phyloP scores from a whole-genome alignment of 2,329 filamentous ascomycete genomes.

The Magnaporthiopsis poae region DNA sequence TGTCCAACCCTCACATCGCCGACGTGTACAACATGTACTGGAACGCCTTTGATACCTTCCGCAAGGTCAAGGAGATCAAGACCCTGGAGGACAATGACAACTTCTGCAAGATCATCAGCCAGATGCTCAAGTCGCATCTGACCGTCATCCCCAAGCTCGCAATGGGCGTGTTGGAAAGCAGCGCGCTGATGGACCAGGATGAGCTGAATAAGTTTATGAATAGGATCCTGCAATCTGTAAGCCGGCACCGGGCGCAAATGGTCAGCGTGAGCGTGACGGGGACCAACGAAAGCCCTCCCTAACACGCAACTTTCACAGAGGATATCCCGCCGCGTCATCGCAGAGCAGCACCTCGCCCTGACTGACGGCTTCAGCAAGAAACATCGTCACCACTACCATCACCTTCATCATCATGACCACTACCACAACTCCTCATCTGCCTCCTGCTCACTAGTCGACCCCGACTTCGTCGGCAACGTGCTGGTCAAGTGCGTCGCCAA shows the following conservation, averaged over 20 bases:
- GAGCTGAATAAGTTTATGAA: constrained; percentile 93
- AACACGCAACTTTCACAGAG: constrained; percentile 45
- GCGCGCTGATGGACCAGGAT: constrained; percentile 66
- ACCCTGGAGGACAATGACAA: constrained; percentile 80
- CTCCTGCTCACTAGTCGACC: background rate
- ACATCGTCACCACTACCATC: constrained; percentile 55
- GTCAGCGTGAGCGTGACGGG: background rate
- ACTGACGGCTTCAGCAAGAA: constrained; percentile 88
- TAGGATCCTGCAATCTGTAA: constrained; percentile 75
- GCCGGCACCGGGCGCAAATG: constrained; percentile 18
- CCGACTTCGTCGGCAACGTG: constrained; percentile 88
- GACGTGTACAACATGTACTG: constrained; percentile 97
- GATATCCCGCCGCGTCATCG: constrained; percentile 91
- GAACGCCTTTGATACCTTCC: constrained; percentile 84
- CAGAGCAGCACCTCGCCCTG: constrained; percentile 89
- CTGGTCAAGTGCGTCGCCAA: constrained; percentile 86
- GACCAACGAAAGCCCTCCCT: background rate
- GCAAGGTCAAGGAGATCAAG: constrained; percentile 73
- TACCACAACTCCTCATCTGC: background rate
- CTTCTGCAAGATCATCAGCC: constrained; percentile 70
- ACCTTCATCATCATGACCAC: background rate
- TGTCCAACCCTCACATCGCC: constrained; percentile 88
- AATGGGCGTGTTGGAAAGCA: constrained; percentile 87
- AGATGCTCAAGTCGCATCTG: constrained; percentile 76
- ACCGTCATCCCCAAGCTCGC: constrained; percentile 88